Conservation (phyloP, 2,329 filamentous ascomycete genomes). For the Ceratocystis ficicola region DNA sequence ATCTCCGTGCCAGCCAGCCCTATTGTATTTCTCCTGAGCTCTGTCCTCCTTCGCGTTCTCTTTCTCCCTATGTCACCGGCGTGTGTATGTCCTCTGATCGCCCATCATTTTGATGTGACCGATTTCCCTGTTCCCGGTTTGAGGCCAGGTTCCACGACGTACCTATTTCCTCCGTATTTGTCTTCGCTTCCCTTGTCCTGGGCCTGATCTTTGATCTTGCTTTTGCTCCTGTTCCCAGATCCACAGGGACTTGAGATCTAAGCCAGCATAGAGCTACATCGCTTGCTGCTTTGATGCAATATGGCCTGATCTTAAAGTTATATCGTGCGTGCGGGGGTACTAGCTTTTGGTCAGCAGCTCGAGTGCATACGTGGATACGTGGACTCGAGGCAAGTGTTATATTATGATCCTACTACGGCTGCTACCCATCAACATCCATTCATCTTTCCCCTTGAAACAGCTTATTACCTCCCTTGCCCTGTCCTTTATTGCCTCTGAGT, state of each 20-base stretch:
- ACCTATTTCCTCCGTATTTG: not conserved
- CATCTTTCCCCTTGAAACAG: too few relatives aligned
- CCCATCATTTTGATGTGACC: not conserved
- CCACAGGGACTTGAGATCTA: not conserved
- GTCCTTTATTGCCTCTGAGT: not conserved
- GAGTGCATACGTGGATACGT: too few relatives aligned
- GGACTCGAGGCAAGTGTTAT: too few relatives aligned
- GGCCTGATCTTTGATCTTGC: not conserved
- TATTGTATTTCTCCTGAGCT: too few relatives aligned
- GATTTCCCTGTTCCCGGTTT: not conserved
- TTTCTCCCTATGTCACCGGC: not conserved
- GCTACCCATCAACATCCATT: too few relatives aligned
- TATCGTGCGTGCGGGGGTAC: not conserved
- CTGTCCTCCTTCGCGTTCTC: not conserved
- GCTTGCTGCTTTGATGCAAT: not conserved
- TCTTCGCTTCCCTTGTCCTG: not conserved
- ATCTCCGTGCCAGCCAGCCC: too few relatives aligned
- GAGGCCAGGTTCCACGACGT: constrained; percentile 4
- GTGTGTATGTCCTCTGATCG: not conserved
- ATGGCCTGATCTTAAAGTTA: not conserved
- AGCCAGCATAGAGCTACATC: not conserved
- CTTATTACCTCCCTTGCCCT: not conserved
- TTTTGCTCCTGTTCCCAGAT: too few relatives aligned
- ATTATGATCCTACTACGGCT: too few relatives aligned
- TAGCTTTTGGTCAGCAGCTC: too few relatives aligned